Evolutionary conservation across 305 asterid species (phyloP), one percentile per base, ranked within the genome.

Genomic region (Solanum hybrid): DNA sequence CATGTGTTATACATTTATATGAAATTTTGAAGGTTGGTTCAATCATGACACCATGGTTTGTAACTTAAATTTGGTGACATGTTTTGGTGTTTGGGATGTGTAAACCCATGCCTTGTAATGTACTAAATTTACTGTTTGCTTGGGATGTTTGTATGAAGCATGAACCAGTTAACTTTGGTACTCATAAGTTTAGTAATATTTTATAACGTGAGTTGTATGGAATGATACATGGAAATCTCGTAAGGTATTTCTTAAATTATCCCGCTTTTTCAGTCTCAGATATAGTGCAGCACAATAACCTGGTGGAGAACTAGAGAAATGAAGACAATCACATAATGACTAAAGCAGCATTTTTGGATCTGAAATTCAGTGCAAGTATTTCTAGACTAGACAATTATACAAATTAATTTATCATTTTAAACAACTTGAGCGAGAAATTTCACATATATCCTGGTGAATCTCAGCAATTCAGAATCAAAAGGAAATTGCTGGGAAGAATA

Each of bases 201-300:
- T 64, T 61, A 61, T 61, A 20, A 61, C 2, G 71, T 61, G 71
- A 61, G 71, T 61, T 61, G 71, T 61, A 61, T 64, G 73, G 28
- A 64, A 64, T 64, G 73, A 64, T 64, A n/a, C 28, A 64, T 64
- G 28, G 73, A 64, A 64, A 64, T 22, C 73, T 64, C 28, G 73
- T 64, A 64, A 64, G 28, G 13, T 64, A 64, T 64, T 64, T 64
- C 13, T 64, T 64, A 64, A 64, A 64, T 64, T 64, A 64, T 64
- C 26, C 28, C 1, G 28, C 73, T 64, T n/a, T 22, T 64, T 64
- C 28, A 64, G 92, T 92, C 95, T 94, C 90, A 96, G 89, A 90
- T 96, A 96, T 26, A 95, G 93, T 81, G 96, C 95, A 46, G 97
- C 99, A 89, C 89, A 91, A 96, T 92, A 69, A 93, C 95, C 99